phyloP scores from a whole-genome alignment of 352 stramenopile species.

The Globisporangium recalcitrans region DNA sequence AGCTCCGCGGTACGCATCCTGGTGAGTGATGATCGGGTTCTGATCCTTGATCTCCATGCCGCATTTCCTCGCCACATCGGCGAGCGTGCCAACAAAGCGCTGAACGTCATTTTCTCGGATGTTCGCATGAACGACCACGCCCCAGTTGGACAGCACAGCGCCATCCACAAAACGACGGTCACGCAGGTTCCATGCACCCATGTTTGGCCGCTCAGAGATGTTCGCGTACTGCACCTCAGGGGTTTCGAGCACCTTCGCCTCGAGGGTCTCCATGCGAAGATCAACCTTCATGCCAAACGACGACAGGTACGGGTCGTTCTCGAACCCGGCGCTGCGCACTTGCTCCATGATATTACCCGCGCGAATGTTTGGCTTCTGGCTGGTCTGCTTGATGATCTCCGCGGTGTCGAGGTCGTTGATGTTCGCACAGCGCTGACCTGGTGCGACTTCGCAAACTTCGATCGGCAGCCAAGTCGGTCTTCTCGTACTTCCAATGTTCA shows the following conservation, averaged over 20 bases:
- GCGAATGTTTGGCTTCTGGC: neutral
- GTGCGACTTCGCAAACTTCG: neutral
- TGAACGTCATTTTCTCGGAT: neutral
- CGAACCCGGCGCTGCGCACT: neutral
- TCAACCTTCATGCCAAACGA: neutral
- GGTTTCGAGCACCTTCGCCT: neutral
- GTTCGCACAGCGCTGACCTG: neutral
- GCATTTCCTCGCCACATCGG: neutral
- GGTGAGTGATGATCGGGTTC: neutral
- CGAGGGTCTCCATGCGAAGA: neutral
- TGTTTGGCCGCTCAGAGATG: neutral
- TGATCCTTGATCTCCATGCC: neutral
- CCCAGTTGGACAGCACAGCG: neutral
- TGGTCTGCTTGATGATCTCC: neutral
- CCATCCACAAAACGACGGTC: neutral
- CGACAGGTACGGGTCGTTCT: neutral
- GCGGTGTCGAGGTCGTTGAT: neutral
- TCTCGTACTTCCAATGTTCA: neutral
- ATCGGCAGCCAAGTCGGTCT: neutral
- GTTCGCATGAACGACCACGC: neutral
- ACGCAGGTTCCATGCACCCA: neutral
- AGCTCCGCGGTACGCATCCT: neutral
- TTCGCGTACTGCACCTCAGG: neutral
- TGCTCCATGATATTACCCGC: neutral
- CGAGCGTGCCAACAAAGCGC: neutral